Base-by-base conservation (phyloP, 768 basidiomycete genomes). In the Phanerochaete carnosa region DNA sequence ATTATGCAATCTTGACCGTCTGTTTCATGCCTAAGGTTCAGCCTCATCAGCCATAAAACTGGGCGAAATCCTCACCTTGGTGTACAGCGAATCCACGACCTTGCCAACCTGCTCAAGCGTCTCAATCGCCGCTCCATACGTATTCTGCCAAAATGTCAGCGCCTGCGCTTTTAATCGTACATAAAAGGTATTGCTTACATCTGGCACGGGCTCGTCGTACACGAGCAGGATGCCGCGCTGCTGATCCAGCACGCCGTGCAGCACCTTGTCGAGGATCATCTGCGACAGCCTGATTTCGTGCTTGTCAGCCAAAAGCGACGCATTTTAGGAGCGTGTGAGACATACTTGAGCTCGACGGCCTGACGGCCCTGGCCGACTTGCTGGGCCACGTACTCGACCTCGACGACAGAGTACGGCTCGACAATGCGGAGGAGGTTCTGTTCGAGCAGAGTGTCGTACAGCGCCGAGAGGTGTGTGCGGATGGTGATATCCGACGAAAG, bases 191-290 rank as follows among this genome's bases (percentile, higher is more conserved):
- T 29, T 2, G 81, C 91, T 59, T 68, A 94, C 94, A 75, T 97
- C 94, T 13, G 84, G 85, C 68, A 92, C 89, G 1, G 85, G 85
- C 72, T 93, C 80, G 59, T 97, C 92, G 62, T 91, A 98, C n/a
- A 98, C 86, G 54, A 97, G 77, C 52, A 98, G 75, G 68, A 94
- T 95, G 0, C 95, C 95, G 2, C 92, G 83, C 28, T 94, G 94
- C 72, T 98, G 96, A 72, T 98, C 96, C n/a, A 99, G 80, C 1
- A 99, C 95, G 5, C 96, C 96, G 63, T 93, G 84, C 64, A 98
- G 84, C 1, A 95, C 86, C 66, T 95, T 95, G 75, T 98, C 96
- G 37, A 98, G 78, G 63, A 98, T 99, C 96, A 99, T 98, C 72
- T 99, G 96, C 30, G 92, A 94, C 28, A 98, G 76, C 71, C 95